Evolutionary conservation across 495 filamentous ascomycete genomes (phyloP), one percentile per base, ranked within the genome.

Genomic region (Xylaria nigripes): DNA sequence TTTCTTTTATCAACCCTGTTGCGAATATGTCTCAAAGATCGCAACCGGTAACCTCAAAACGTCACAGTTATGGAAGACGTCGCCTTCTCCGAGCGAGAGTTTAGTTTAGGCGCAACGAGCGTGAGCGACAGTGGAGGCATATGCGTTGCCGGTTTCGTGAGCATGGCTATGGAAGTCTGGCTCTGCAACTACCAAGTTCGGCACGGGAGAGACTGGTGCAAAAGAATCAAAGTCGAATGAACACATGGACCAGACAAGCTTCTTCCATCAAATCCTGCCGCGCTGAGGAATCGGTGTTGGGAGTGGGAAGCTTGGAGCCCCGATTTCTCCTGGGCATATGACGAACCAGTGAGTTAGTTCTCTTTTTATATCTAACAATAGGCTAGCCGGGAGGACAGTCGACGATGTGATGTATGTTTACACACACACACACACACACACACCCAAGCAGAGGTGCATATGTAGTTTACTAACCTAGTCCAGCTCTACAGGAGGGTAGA

Each of bases 91-190:
- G 92, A 96, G 41, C 76, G 93, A 16, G 93, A 98, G 70, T 96
- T 96, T 63, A 90, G 86, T 44, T 72, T 98, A 2, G 83, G 86
- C 2, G 93, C 91, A 0, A 90, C 88, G 16, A 95, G 86, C 42
- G 93, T 96, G 38, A 94, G 89, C 67, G 93, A 98, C 67, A 89
- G 86, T 25, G 92, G 73, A 0, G 93, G 93, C 0, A 94, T 98
- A 40, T 95, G 87, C 65, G 77, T 95, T 23, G 92, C 93, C 1
- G 86, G 89, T 0, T 87, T 98, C 41, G 44, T 96, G 1, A 81
- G 89, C 45, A 86, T 96, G 83, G 78, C 68, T n/a, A 76, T 95
- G 71, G 92, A 96, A 72, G 79, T 85, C 7, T 79, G 76, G 70
- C 68, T 98, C 29, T 98, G 93, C 67, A 73, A 76, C 43, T 94